Evolutionary conservation across 192 early-diverging fungal species (phyloP).

Genomic region (Coemansia pectinata): DNA sequence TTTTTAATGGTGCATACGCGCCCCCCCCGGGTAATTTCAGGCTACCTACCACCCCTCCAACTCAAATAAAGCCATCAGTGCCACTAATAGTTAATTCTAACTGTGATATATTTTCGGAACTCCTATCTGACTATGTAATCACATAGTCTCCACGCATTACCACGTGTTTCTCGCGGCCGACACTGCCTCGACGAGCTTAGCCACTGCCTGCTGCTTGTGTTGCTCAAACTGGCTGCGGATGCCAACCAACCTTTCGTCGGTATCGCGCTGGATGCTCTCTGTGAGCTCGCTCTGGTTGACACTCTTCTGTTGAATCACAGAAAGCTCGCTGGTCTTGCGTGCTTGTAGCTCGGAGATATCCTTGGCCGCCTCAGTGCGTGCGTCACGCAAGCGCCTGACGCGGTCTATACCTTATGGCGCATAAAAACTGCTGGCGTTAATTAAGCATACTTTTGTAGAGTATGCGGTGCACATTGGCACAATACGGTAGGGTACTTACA

Average conservation of each 20-base stretch:
- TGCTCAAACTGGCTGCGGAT: constrained; percentile 42
- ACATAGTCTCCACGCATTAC: neutral
- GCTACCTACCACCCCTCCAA: neutral
- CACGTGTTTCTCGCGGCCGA: neutral
- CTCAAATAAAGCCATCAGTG: neutral
- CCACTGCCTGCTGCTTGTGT: constrained; percentile 39
- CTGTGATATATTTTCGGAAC: neutral
- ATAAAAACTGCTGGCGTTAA: neutral
- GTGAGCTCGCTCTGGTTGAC: constrained; percentile 39
- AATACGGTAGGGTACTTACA: constrained; percentile 44
- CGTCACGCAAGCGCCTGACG: constrained; percentile 89
- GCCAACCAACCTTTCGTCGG: constrained; percentile 29
- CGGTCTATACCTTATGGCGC: constrained; percentile 59
- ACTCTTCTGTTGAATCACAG: constrained; percentile 41
- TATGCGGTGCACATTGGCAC: constrained; percentile 29
- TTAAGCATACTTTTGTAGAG: neutral
- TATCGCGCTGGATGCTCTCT: constrained; percentile 36
- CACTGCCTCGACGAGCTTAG: constrained; percentile 40
- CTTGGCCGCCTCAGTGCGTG: constrained; percentile 89
- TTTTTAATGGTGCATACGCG: neutral
- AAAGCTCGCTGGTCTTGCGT: constrained; percentile 75
- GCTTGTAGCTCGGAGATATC: constrained; percentile 87
- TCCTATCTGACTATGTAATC: neutral
- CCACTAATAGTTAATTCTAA: neutral
- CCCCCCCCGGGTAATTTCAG: neutral